Evolutionary conservation across 2,329 filamentous ascomycete species (phyloP), one percentile per base, ranked within the genome.

Genomic region (Talaromyces sp.): DNA sequence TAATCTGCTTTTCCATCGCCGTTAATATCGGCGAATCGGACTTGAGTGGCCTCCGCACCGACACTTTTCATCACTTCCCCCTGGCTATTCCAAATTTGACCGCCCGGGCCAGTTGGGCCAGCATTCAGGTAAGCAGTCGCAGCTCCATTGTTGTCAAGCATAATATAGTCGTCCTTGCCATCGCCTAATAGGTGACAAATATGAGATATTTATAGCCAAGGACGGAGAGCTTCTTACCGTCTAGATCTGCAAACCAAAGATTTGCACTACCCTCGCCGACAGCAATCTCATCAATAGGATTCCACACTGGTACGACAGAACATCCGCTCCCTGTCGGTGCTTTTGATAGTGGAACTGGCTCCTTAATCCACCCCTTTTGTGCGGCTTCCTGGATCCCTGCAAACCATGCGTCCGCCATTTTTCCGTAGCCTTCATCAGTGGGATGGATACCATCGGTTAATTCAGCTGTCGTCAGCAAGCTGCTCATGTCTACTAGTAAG

Each of bases 321-420:
- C 52, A 36, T 30, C 34, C 47, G 10, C 36, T 56, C 58, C 52
- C 52, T 27, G 6, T 8, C 28, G 52, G 28, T 10, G 8, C 52
- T 12, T 36, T 36, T 16, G 52, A 30, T n/a, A 54, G 12, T 58
- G 14, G 16, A 12, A 62, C 64, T 9, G 65, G 64, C n/a, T 58
- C 51, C 28, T 59, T 30, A 47, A 67, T 66, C 65, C 63, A 66
- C 9, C 59, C 59, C 1, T 61, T 56, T 16, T 40, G 23, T 23
- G 36, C 42, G 7, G 61, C 65, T 10, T 60, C 5, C 9, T 56
- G 27, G 8, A 67, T 58, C 31, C 51, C 52, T 14, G 63, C 56
- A 18, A 56, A 65, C 72, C 72, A 74, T 31, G 70, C 61, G 52
- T 67, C 28, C 1, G 66, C 72, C 71, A 74, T 73, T 44, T 69